Percentiles rank a stretch among this genome's conserved stretches.
Conservation (phyloP, 441 rosid genomes). For the Populus trichocarpa region DNA sequence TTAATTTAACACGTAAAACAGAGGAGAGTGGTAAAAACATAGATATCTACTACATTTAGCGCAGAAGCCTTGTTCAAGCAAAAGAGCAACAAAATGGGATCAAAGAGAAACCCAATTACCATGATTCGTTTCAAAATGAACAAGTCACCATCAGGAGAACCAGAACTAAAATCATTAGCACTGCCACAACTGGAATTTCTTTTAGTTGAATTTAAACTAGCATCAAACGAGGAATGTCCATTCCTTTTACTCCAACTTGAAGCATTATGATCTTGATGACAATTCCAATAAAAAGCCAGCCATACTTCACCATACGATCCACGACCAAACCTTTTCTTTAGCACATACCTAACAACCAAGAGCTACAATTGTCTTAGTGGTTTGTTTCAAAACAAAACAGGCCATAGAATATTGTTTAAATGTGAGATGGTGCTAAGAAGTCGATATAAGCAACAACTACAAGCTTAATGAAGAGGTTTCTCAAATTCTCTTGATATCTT, state of each 20-base stretch:
- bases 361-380: conserved; percentile 18
- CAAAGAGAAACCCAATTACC: conserved; percentile 40
- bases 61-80: background rate
- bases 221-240: conserved; percentile 35
- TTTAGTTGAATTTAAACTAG: conserved; percentile 22
- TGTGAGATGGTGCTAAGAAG: background rate
- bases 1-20: background rate
- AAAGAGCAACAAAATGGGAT: conserved; percentile 5
- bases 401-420: background rate
- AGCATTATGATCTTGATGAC: conserved; percentile 46
- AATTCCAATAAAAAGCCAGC: conserved; percentile 90
- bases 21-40: background rate
- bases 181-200: conserved; percentile 36
- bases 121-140: conserved; percentile 89
- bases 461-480: too few relatives aligned
- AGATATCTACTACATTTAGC: background rate
- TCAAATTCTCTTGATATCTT: too few relatives aligned
- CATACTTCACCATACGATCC: conserved; percentile 98
- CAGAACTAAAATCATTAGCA: conserved; percentile 36
- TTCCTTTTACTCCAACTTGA: conserved; percentile 43
- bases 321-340: conserved; percentile 87
- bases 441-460: too few relatives aligned
- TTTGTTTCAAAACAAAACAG: conserved; percentile 1
- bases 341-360: conserved; percentile 56
- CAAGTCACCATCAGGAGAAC: conserved; percentile 44